Base-by-base conservation (phyloP, 2,329 filamentous ascomycete genomes). In the Gaeumannomyces sp. region DNA sequence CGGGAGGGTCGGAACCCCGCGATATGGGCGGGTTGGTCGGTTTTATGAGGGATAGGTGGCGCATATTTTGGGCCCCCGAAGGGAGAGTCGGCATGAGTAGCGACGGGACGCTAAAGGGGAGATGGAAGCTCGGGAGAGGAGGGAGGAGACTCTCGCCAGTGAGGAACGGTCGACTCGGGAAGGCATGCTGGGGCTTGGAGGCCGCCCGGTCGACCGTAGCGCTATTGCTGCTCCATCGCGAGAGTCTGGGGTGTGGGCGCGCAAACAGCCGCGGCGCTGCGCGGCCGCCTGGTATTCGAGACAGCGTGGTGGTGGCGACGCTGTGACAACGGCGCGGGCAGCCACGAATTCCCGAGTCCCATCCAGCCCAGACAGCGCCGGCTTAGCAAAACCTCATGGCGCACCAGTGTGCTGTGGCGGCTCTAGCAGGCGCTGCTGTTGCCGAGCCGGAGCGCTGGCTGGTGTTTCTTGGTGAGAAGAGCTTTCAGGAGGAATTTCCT, bases 191-290 rank as follows among this genome's bases (percentile, higher is more conserved):
- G 58, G 19, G 45, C 19, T 53, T 22, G 45, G 45, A 53, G 45
- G 76, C 77, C 75, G 74, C 77, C 76, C 77, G 76, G 78, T 77
- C 78, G 69, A 61, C 75, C 66, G 59, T 61, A 33, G 67, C 73
- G 76, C 74, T 77, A 80, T 74, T 75, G 74, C 62, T 72, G 66
- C 66, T 73, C 75, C 78, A 80, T 79, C 64, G 64, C 67, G 66
- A 66, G 71, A 73, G 70, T 70, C 70, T 76, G 72, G 71, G 72
- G 71, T 73, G 75, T 77, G 77, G 77, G 74, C 74, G 75, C 72
- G 73, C 72, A 74, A 76, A 74, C 73, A 76, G 75, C 76, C 77
- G 77, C 77, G 73, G 74, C 65, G 74, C 76, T 74, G 77, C 75
- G 72, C 73, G 72, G 70, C 72, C 71, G 71, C 72, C 71, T 68